These are phyloP conservation scores for Colletotrichum destructivum DNA, from an alignment of 2,329 filamentous ascomycete species.

Conservation along the genomic window DNA sequence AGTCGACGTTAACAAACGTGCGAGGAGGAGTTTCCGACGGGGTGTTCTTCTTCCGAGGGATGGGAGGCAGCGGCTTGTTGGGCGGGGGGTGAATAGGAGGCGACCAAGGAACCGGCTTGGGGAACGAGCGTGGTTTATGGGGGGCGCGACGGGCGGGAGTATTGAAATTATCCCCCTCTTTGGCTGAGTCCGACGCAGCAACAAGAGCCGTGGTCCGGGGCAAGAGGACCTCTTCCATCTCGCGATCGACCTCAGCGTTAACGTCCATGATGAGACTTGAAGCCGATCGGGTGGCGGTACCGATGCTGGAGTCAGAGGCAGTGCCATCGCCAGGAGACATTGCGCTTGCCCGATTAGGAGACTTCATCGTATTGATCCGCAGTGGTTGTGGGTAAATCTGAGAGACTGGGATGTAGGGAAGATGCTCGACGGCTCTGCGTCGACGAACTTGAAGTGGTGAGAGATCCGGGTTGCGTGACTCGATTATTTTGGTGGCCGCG, in stretches of 20 bases:
- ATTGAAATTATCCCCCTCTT: slow-evolving; percentile 13
- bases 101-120: slow-evolving; percentile 19
- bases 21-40: not conserved
- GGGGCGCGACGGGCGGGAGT: slow-evolving; percentile 31
- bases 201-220: slow-evolving; percentile 17
- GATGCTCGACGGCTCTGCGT: slow-evolving; percentile 25
- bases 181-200: not conserved
- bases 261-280: slow-evolving; percentile 38
- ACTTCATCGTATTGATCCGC: slow-evolving; percentile 31
- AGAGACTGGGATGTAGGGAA: slow-evolving; percentile 23
- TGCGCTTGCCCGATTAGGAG: slow-evolving; percentile 12
- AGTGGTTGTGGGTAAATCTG: slow-evolving; percentile 34
- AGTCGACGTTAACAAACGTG: slow-evolving; percentile 9
- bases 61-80: slow-evolving; percentile 33
- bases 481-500: not conserved
- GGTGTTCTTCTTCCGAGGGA: slow-evolving; percentile 9
- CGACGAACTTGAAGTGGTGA: slow-evolving; percentile 29
- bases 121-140: slow-evolving; percentile 22
- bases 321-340: not conserved
- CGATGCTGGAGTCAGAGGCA: not conserved
- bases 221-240: slow-evolving; percentile 32
- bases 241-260: slow-evolving; percentile 30
- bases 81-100: slow-evolving; percentile 25
- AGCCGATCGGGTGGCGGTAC: slow-evolving; percentile 14
- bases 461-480: slow-evolving; percentile 21